phyloP scores from a whole-genome alignment of 768 basidiomycete species.

The Phlebiopsis gigantea region DNA sequence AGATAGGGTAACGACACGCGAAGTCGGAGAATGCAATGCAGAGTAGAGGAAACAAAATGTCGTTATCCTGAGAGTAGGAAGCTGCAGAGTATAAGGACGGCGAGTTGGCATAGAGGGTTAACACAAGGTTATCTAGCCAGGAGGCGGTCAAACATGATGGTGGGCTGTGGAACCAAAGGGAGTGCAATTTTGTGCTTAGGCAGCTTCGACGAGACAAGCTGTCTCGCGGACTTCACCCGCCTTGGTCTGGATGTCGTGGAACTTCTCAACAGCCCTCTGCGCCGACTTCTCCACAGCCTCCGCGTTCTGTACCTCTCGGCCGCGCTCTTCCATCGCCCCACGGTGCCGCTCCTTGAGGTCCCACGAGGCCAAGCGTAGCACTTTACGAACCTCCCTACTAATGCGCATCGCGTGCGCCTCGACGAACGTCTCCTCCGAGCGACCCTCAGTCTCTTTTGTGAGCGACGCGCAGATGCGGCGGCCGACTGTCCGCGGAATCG shows the following conservation, averaged over 20 bases:
- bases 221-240: slow-evolving; percentile 34
- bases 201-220: slow-evolving; percentile 6
- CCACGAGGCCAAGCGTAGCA: slow-evolving; percentile 86
- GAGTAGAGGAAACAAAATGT: neutral
- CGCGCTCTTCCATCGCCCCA: slow-evolving; percentile 72
- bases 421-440: slow-evolving; percentile 54
- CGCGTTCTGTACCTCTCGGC: slow-evolving; percentile 67
- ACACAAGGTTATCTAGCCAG: neutral
- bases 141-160: neutral
- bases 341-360: slow-evolving; percentile 82
- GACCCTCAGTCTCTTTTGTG: slow-evolving; percentile 39
- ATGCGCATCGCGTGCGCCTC: slow-evolving; percentile 67
- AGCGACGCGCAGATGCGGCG: slow-evolving; percentile 72
- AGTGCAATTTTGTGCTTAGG: slow-evolving; percentile 3
- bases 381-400: slow-evolving; percentile 85
- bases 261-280: slow-evolving; percentile 65
- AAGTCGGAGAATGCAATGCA: neutral
- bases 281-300: slow-evolving; percentile 75
- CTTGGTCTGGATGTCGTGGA: slow-evolving; percentile 49
- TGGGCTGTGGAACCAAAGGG: neutral
- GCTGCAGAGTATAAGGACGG: neutral
- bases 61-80: neutral
- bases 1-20: neutral
- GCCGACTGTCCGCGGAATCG: slow-evolving; percentile 88
- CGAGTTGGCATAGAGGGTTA: neutral